Evolutionary conservation across 2,329 filamentous ascomycete species (phyloP).

Genomic region (Claviceps paspali): DNA sequence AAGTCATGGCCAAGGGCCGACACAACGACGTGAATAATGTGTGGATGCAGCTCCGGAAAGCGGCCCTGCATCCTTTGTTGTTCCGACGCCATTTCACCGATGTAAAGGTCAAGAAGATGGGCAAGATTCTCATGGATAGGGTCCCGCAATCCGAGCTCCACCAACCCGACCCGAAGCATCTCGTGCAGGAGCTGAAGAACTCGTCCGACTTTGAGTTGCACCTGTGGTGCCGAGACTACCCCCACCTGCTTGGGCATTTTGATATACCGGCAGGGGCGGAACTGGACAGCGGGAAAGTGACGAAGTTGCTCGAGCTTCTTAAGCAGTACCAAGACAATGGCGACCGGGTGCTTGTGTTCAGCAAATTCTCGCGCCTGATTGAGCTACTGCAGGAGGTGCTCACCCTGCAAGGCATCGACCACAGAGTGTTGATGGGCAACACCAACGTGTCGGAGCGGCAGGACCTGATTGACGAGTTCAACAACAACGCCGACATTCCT

Average conservation of each 20-base stretch:
- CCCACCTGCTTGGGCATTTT: slow-evolving; percentile 32
- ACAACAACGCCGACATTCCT: slow-evolving; percentile 57
- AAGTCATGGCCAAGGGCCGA: slow-evolving; percentile 27
- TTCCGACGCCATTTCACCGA: slow-evolving; percentile 73
- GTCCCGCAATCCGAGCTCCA: slow-evolving; percentile 40
- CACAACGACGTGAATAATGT: slow-evolving; percentile 49
- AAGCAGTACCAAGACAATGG: slow-evolving; percentile 60
- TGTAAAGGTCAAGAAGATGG: slow-evolving; percentile 60
- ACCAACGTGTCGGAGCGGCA: slow-evolving; percentile 76
- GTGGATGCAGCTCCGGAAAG: slow-evolving; percentile 84
- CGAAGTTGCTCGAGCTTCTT: slow-evolving; percentile 62
- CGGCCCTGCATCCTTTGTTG: slow-evolving; percentile 79
- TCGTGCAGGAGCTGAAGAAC: slow-evolving; percentile 40
- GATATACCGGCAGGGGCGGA: slow-evolving; percentile 39
- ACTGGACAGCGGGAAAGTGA: slow-evolving; percentile 67
- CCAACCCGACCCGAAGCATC: slow-evolving; percentile 34
- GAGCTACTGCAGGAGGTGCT: slow-evolving; percentile 80
- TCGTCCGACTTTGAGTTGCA: slow-evolving; percentile 51
- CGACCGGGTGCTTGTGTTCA: slow-evolving; percentile 81
- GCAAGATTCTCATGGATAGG: slow-evolving; percentile 57
- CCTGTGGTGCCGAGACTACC: slow-evolving; percentile 46
- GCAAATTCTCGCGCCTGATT: slow-evolving; percentile 81
- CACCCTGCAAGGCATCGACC: slow-evolving; percentile 54
- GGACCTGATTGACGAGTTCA: slow-evolving; percentile 76
- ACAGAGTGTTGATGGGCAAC: slow-evolving; percentile 73